Conservation (phyloP, 2,329 filamentous ascomycete genomes). For the Aspergillus oerlinghausenensis region DNA sequence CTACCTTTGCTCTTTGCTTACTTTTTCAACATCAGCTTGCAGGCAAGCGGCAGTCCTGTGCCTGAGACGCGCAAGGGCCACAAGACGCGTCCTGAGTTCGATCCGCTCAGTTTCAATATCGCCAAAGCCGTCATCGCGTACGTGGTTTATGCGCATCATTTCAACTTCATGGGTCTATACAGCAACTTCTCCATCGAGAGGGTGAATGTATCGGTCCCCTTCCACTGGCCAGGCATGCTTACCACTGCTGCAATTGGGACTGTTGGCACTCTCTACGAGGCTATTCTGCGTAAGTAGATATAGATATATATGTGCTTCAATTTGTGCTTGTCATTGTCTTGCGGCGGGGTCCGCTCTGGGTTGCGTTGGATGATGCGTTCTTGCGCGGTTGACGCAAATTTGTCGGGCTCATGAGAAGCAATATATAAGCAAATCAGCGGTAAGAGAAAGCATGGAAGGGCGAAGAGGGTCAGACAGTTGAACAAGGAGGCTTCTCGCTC, state of each 20-base stretch:
- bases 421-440: not conserved
- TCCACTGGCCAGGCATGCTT: constrained; percentile 36
- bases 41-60: constrained; percentile 24
- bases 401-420: not conserved
- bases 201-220: constrained; percentile 37
- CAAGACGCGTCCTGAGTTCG: constrained; percentile 47
- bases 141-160: constrained; percentile 64
- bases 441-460: not conserved
- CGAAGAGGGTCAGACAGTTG: not conserved
- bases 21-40: constrained; percentile 80
- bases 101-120: constrained; percentile 87
- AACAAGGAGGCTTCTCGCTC: not conserved
- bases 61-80: constrained; percentile 20
- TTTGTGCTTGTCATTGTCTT: constrained; percentile 1
- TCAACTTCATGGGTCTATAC: constrained; percentile 36
- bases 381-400: not conserved
- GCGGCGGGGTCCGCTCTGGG: not conserved
- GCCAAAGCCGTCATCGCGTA: constrained; percentile 78
- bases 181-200: constrained; percentile 31
- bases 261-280: constrained; percentile 43
- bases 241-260: constrained; percentile 39
- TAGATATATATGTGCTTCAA: not conserved
- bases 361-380: not conserved
- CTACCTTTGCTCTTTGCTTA: constrained; percentile 71
- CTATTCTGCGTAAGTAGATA: constrained; percentile 39